Evolutionary conservation across 257 asterid species (phyloP), one percentile per base, ranked within the genome.

Genomic region (Jacaranda copaia): DNA sequence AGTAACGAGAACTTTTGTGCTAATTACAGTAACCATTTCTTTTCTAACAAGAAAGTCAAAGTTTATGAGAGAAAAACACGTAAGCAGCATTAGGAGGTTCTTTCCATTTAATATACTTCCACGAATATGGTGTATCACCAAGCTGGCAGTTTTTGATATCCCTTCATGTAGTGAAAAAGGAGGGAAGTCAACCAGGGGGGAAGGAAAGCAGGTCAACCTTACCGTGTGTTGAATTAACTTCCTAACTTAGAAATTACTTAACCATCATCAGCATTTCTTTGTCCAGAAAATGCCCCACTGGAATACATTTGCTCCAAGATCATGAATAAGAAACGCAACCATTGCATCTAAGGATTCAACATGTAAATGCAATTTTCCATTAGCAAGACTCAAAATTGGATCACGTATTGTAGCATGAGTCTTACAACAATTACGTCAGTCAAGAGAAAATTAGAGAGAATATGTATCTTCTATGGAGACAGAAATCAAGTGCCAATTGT

Each of bases 181-280:
- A 75, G 66, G 43, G 13, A 74, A 61, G 64, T 6, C 32, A 63
- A 75, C 20, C 58, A 55, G 55, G 76, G 45, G 51, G 75, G 14
- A 3, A 49, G 52, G 32, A 14, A 57, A 58, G 73, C 20, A 25
- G 6, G 74, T 76, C 36, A 4, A 62, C 8, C 53, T 36, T 64
- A 63, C 18, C 82, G 8, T 65, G 52, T 32, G 49, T 51, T 42
- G 14, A 19, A 3, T 59, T 60, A 6, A 56, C n/a, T n/a, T 69
- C 8, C 53, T 59, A 49, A 61, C 62, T 49, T 38, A 43, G 49
- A 52, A 61, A n/a, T 38, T 4, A 53, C n/a, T 8, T 46, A 58
- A 77, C 70, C 40, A 46, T 48, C 63, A 53, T 13, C 60, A 61
- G 81, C 51, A 38, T 49, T 35, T 35, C 39, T 73, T 73, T 69